Evolutionary conservation across 495 filamentous ascomycete species (phyloP).

Genomic region (Copromyces sp.): DNA sequence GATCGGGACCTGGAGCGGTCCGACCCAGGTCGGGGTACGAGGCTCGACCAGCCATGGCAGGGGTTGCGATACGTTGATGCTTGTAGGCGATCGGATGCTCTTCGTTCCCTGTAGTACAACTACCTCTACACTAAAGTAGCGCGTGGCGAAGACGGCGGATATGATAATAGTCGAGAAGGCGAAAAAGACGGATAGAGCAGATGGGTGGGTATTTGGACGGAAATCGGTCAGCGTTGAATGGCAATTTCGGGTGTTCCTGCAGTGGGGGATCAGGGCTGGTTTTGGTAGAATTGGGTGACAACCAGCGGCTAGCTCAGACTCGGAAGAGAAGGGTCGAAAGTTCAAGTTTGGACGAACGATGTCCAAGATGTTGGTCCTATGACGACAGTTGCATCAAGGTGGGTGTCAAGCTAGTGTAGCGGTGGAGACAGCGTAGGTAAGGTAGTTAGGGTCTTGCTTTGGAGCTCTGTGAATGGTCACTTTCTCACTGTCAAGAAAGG

Average conservation of each 20-base stretch:
- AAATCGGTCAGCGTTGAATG: background rate
- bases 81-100: background rate
- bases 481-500: background rate
- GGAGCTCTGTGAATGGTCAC: background rate
- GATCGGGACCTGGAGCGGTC: conserved; percentile 18
- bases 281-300: background rate
- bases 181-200: background rate
- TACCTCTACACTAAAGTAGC: background rate
- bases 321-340: background rate
- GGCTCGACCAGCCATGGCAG: conserved; percentile 22
- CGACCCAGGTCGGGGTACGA: conserved; percentile 25
- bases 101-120: background rate
- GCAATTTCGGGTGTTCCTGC: background rate
- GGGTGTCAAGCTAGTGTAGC: background rate
- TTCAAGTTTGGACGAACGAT: background rate
- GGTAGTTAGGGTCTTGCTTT: background rate
- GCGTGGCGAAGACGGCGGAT: background rate
- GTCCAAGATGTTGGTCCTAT: conserved; percentile 21
- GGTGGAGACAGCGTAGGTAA: background rate
- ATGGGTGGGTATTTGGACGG: background rate
- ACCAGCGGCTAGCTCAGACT: background rate
- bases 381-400: conserved; percentile 11
- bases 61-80: background rate
- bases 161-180: background rate
- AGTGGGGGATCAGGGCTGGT: background rate